These are phyloP conservation scores for Oenanthe sinensis DNA, from an alignment of 129 eudicot species.

Conservation along the genomic window DNA sequence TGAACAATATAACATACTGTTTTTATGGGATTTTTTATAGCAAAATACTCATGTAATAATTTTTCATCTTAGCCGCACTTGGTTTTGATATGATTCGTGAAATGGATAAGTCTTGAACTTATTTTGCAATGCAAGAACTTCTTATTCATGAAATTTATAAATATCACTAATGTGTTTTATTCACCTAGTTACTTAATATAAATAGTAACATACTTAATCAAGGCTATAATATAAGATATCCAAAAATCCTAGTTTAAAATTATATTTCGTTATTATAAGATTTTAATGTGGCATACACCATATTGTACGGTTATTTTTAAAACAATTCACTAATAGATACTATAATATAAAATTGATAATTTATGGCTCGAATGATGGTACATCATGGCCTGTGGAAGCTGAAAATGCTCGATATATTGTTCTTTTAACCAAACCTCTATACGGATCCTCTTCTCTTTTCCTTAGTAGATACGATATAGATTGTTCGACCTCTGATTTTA, in stretches of 20 bases:
- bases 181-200: neutral
- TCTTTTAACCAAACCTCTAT: constrained; percentile 29
- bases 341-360: neutral
- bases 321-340: neutral
- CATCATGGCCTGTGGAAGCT: constrained; percentile 12
- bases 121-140: too few relatives aligned
- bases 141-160: too few relatives aligned
- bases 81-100: too few relatives aligned
- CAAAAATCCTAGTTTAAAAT: too few relatives aligned
- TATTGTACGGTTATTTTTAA: neutral
- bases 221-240: neutral
- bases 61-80: too few relatives aligned
- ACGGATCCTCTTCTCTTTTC: constrained; percentile 55
- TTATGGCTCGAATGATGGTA: constrained; percentile 50
- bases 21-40: too few relatives aligned
- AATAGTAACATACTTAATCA: neutral
- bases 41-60: too few relatives aligned
- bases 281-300: neutral
- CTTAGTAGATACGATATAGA: constrained; percentile 30
- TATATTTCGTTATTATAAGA: neutral
- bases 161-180: too few relatives aligned
- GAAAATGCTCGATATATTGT: constrained; percentile 20
- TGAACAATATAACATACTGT: too few relatives aligned
- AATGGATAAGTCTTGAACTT: too few relatives aligned
- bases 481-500: constrained; percentile 34